Evolutionary conservation across 345 rosid species (phyloP).

Genomic region (Eucalyptus curtisii): DNA sequence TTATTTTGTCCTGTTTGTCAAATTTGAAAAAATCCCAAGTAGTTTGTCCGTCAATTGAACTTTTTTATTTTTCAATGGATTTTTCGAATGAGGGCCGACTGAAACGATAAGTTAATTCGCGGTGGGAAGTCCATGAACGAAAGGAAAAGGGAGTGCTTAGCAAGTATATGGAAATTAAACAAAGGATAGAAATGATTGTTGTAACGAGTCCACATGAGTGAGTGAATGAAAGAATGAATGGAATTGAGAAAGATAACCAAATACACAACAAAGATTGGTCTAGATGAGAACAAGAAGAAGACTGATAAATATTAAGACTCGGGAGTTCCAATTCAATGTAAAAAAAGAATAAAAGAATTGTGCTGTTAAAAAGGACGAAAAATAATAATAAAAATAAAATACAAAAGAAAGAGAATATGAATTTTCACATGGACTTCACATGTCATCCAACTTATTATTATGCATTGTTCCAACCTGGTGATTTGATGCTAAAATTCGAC

Average conservation of each 20-base stretch:
- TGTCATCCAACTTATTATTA: fast-evolving
- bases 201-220: fast-evolving
- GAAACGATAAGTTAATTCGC: fast-evolving
- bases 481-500: fast-evolving
- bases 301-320: fast-evolving
- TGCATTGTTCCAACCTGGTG: fast-evolving
- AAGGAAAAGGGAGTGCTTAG: no score
- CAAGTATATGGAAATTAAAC: no score
- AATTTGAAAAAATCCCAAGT: not conserved
- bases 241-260: not conserved
- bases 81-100: not conserved
- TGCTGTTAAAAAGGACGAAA: fast-evolving
- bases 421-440: not conserved
- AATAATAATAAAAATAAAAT: not conserved
- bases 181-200: not conserved
- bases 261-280: not conserved
- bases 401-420: not conserved
- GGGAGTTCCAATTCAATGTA: no score
- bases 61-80: no score
- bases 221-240: not conserved
- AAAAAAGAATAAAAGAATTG: not conserved
- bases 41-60: not conserved
- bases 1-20: not conserved
- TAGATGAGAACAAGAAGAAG: not conserved
- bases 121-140: not conserved